Percentiles rank a stretch among this genome's conserved stretches.
Evolutionary conservation across 805 yeast species (phyloP).

Genomic region (Lachancea waltii): DNA sequence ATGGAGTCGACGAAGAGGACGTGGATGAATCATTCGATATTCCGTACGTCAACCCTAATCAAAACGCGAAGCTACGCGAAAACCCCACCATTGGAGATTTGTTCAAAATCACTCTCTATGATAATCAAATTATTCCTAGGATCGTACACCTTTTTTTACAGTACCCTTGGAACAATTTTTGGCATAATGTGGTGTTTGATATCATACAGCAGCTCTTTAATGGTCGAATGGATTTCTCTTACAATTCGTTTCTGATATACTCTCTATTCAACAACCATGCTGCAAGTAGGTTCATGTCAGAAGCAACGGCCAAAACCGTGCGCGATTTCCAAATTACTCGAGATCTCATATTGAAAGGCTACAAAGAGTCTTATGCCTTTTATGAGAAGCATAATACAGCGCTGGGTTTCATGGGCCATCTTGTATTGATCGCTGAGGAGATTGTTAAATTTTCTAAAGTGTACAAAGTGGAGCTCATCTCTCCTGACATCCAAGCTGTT

Average conservation of each 20-base stretch:
- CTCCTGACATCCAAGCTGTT: slow-evolving; percentile 25
- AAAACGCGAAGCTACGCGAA: slow-evolving; percentile 38
- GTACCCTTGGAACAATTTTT: slow-evolving; percentile 94
- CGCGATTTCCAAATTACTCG: slow-evolving; percentile 45
- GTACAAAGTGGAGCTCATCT: slow-evolving; percentile 32
- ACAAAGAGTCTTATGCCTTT: slow-evolving; percentile 49
- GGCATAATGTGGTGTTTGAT: slow-evolving; percentile 96
- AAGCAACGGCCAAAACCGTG: not conserved
- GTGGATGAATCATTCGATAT: slow-evolving; percentile 32
- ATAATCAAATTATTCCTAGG: slow-evolving; percentile 58
- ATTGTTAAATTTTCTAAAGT: slow-evolving; percentile 72
- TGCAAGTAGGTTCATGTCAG: slow-evolving; percentile 15
- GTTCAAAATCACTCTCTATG: slow-evolving; percentile 75
- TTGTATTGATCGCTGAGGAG: slow-evolving; percentile 90
- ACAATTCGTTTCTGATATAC: slow-evolving; percentile 63
- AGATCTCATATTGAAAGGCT: slow-evolving; percentile 55
- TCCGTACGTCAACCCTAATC: slow-evolving; percentile 35
- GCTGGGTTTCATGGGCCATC: slow-evolving; percentile 95
- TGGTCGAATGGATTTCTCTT: slow-evolving; percentile 80
- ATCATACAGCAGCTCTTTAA: slow-evolving; percentile 90
- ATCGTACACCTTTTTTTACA: slow-evolving; percentile 71
- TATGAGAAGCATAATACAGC: slow-evolving; percentile 57
- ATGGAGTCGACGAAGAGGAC: slow-evolving; percentile 19
- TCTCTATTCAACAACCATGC: slow-evolving; percentile 25
- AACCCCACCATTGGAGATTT: slow-evolving; percentile 80